Evolutionary conservation across 2,329 filamentous ascomycete species (phyloP).

Genomic region (Penicillium fuscoglaucum): DNA sequence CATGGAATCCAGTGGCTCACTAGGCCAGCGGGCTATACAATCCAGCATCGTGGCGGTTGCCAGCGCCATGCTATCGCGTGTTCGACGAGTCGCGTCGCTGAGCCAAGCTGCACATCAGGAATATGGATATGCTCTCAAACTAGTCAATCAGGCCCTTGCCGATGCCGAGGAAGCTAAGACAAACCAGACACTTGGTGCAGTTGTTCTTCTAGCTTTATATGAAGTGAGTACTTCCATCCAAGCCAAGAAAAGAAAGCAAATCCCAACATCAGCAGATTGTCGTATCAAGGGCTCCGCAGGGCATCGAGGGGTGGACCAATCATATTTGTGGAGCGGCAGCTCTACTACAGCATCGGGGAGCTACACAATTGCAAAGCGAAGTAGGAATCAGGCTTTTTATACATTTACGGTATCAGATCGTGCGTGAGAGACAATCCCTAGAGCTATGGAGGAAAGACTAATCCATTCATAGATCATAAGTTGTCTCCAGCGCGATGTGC

Average conservation of each 20-base stretch:
- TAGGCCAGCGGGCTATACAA: constrained; percentile 34
- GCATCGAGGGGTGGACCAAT: constrained; percentile 56
- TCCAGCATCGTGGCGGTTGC: constrained; percentile 59
- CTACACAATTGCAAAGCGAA: not conserved
- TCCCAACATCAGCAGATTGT: constrained; percentile 29
- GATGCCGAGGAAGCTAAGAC: constrained; percentile 35
- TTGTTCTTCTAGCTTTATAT: constrained; percentile 61
- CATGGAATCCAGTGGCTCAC: constrained; percentile 15
- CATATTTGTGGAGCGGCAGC: constrained; percentile 62
- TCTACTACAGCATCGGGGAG: constrained; percentile 33
- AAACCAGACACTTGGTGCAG: constrained; percentile 51
- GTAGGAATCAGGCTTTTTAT: not conserved
- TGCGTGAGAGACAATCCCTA: too few species aligned
- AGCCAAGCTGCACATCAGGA: constrained; percentile 52
- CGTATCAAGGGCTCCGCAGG: constrained; percentile 45
- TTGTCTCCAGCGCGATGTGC: too few species aligned
- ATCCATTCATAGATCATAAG: too few species aligned
- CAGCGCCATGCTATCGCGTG: constrained; percentile 58
- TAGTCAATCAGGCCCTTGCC: constrained; percentile 38
- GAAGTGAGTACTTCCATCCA: constrained; percentile 49
- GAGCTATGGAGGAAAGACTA: too few species aligned
- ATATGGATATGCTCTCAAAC: constrained; percentile 56
- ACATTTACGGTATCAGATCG: not conserved
- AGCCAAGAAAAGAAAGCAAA: not conserved
- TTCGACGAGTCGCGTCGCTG: constrained; percentile 50